Base-by-base conservation (phyloP, 78 protist genomes). In the Paratrimastix pyriformis region DNA sequence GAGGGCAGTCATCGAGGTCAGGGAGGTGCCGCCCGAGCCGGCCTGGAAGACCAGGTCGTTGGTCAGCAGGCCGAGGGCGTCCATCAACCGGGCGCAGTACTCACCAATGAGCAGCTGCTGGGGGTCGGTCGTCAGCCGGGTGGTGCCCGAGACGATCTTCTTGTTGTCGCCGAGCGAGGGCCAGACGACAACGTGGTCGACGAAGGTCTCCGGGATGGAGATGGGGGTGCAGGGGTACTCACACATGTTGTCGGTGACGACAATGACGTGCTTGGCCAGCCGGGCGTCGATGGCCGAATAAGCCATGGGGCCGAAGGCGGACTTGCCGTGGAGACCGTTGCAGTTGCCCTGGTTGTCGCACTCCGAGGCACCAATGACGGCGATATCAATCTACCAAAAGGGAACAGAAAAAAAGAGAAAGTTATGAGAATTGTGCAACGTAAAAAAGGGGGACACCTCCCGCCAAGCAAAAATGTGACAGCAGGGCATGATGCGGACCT, bases 341-440 rank as follows among this genome's bases (percentile, higher is more conserved):
- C 48, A 24, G 59, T 72, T 72, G n/a, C 76, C 76, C 13, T 9
- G 18, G 18, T 7, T 45, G 59, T 72, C 76, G n/a, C 48, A 24
- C 33, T 45, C 65, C 4, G 76, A 57, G 59, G 76, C 76, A 30
- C 54, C 76, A 29, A 72, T 72, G 21, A 72, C 65, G 7, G 76
- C 76, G 32, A 72, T 72, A 29, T 72, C 65, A 29, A 72, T 72
- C n/a, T 72, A n/a, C n/a, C n/a, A n/a, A n/a, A n/a, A n/a, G n/a
- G n/a, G n/a, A n/a, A n/a, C n/a, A n/a, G n/a, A n/a, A n/a, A n/a
- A n/a, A n/a, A n/a, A n/a, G n/a, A n/a, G n/a, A n/a, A n/a, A n/a
- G n/a, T n/a, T n/a, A n/a, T n/a, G n/a, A n/a, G n/a, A n/a, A n/a
- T n/a, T n/a, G n/a, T n/a, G n/a, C n/a, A n/a, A n/a, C n/a, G n/a